A percentile compares a stretch with the other conserved stretches of the same genome.
Evolutionary conservation across 2,329 filamentous ascomycete genomes (phyloP).

Genomic region (Colletotrichum cuscutae): DNA sequence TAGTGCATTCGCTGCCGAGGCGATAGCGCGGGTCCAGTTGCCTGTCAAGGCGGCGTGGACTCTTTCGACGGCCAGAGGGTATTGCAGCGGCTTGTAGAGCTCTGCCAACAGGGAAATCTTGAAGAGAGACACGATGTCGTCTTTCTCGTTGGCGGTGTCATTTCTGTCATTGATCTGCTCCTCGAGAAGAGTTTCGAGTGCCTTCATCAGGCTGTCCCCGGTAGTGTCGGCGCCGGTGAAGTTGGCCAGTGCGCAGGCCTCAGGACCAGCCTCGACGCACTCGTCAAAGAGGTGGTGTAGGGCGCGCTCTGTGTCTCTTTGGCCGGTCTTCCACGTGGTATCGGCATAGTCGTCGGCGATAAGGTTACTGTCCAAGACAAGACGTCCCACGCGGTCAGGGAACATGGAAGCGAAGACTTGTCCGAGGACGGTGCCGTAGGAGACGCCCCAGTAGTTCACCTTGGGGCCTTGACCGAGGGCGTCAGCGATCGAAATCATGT

Average conservation of each 20-base stretch:
- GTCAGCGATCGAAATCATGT: constrained; percentile 56
- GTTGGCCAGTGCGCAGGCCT: not conserved
- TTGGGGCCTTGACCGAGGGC: constrained; percentile 51
- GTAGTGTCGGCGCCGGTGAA: not conserved
- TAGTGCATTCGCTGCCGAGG: not conserved
- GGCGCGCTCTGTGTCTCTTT: not conserved
- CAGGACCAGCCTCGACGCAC: constrained; percentile 7
- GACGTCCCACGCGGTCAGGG: constrained; percentile 43
- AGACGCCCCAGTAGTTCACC: constrained; percentile 52
- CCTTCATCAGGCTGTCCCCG: not conserved
- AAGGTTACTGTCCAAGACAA: constrained; percentile 41
- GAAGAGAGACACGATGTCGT: not conserved
- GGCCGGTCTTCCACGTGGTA: not conserved
- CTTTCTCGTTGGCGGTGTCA: not conserved
- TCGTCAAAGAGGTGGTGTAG: constrained; percentile 1
- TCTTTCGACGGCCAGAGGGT: not conserved
- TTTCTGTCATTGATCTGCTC: not conserved
- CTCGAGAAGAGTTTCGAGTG: not conserved
- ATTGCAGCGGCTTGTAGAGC: not conserved
- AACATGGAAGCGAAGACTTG: constrained; percentile 52
- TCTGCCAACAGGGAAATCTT: not conserved
- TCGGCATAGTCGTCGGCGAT: constrained; percentile 8
- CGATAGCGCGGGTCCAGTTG: not conserved
- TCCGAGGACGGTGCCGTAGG: constrained; percentile 52
- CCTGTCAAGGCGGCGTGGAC: not conserved